Conservation (phyloP, 768 basidiomycete species). For the Tremella fuciformis region DNA sequence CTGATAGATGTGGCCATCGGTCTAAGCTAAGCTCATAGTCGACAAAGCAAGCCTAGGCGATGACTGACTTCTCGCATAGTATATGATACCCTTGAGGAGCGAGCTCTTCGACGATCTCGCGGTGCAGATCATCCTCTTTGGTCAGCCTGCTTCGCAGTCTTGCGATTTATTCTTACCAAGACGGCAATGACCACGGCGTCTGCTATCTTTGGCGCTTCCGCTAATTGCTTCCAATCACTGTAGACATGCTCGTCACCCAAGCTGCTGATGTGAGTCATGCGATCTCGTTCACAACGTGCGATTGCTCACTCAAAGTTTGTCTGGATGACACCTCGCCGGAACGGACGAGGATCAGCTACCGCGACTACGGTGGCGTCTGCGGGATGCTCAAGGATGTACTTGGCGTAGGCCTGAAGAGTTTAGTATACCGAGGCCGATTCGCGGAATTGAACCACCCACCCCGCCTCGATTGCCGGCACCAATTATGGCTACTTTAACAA, state of each 20-base stretch:
- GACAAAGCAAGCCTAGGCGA: too few relatives aligned
- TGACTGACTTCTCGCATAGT: conserved; percentile 61
- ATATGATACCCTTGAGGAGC: conserved; percentile 63
- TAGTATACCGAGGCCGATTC: too few relatives aligned
- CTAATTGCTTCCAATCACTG: conserved; percentile 66
- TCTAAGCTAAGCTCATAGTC: too few relatives aligned
- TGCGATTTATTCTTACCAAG: conserved; percentile 1
- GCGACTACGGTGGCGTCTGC: conserved; percentile 72
- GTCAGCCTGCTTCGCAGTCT: too few relatives aligned
- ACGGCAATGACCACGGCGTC: conserved; percentile 78
- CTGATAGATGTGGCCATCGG: conserved; percentile 75
- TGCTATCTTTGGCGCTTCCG: conserved; percentile 68
- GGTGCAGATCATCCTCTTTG: conserved; percentile 4
- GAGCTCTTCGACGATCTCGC: neutral
- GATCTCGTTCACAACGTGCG: neutral
- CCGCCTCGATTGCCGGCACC: too few relatives aligned
- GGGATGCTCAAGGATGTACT: conserved; percentile 64
- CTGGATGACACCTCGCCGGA: conserved; percentile 63
- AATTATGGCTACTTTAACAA: too few relatives aligned
- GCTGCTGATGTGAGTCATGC: conserved; percentile 24
- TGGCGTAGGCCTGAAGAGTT: conserved; percentile 59
- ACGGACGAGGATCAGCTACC: conserved; percentile 76
- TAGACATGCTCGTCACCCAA: conserved; percentile 69
- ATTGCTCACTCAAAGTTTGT: conserved; percentile 52
- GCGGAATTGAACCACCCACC: too few relatives aligned